Base-by-base conservation (phyloP, 139 green algal species). In the Deuterostichococcus epilithicus region DNA sequence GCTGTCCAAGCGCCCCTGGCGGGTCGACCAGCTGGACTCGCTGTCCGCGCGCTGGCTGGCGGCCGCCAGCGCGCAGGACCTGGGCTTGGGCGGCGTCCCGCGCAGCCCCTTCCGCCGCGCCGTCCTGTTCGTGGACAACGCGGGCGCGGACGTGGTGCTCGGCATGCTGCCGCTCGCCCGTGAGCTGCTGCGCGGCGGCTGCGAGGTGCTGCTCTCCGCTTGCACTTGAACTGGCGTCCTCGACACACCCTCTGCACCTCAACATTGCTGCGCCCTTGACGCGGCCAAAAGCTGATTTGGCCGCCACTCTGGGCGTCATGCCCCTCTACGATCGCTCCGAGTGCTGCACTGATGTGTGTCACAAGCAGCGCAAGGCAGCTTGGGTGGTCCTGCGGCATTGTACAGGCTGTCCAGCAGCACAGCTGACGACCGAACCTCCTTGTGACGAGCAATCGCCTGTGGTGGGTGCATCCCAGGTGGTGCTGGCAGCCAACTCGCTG, bases 81-180 rank as follows among this genome's bases (percentile, higher is more conserved):
- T 26, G 15, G 15, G 52, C 5, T 6, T 3, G 73, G 73, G 72
- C 80, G 82, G 68, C 34, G 38, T 68, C 20, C 66, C 81, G 10
- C 25, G 63, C 23, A 78, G 72, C 8, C 87, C 88, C 5, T 95
- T 90, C 74, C 78, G 85, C 25, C 85, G 92, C 18, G 92, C 93
- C 32, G 84, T 99, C 78, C 94, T 99, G 76, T 98, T 99, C 83
- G 92, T 97, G 23, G 96, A 99, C 86, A 99, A 99, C 83, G 86
- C 83, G 37, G 96, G 96, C 0, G 96, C 96, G 0, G 96, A 99
- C 79, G 80, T 96, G 0, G 93, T 99, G 69, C 88, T 99, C 36
- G 96, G 96, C 75, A 96, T 98, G 87, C 73, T 99, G 60, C 96
- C 96, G 2, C 86, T 99, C 45, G 92, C 93, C 10, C 81, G 96